These are phyloP conservation scores for Exutisphaerella laricina DNA, from an alignment of 2,329 filamentous ascomycete species.

Conservation along the genomic window DNA sequence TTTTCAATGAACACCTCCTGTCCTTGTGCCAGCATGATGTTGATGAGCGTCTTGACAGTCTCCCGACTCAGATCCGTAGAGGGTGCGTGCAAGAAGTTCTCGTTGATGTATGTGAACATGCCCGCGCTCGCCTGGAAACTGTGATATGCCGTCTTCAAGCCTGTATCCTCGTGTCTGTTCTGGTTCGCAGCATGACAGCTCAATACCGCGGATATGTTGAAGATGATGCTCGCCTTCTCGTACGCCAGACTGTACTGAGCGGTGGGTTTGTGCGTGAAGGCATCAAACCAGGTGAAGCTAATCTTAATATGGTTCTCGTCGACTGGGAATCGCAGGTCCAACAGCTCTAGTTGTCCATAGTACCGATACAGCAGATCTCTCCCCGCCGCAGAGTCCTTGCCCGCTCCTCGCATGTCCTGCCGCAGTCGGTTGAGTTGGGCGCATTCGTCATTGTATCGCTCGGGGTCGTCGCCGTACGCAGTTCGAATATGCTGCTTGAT, in stretches of 20 bases:
- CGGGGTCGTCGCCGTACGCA: conserved; percentile 93
- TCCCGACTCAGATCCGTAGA: conserved; percentile 94
- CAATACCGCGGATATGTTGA: conserved; percentile 96
- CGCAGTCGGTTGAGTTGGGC: conserved; percentile 86
- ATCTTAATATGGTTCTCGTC: conserved; percentile 99
- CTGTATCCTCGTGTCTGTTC: conserved; percentile 83
- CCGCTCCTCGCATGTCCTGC: conserved; percentile 97
- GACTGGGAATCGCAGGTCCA: conserved; percentile 92
- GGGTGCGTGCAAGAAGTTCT: conserved; percentile 96
- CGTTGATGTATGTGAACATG: conserved; percentile 99
- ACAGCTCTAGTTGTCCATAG: conserved; percentile 91
- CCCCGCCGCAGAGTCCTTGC: conserved; percentile 91
- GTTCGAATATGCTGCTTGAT: conserved; percentile 90
- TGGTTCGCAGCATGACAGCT: conserved; percentile 94
- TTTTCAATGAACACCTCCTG: conserved; percentile 98
- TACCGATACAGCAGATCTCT: conserved; percentile 93
- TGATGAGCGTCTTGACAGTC: conserved; percentile 90
- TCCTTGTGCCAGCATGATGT: conserved; percentile 87
- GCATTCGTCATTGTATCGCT: conserved; percentile 93
- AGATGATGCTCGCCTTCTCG: conserved; percentile 98
- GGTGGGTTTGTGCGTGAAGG: conserved; percentile 98
- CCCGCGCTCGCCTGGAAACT: conserved; percentile 96
- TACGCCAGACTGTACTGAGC: conserved; percentile 94
- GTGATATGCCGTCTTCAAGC: conserved; percentile 94
- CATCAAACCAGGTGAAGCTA: conserved; percentile 98